Conservation (phyloP, 345 rosid species). For the Limnanthes douglasii region DNA sequence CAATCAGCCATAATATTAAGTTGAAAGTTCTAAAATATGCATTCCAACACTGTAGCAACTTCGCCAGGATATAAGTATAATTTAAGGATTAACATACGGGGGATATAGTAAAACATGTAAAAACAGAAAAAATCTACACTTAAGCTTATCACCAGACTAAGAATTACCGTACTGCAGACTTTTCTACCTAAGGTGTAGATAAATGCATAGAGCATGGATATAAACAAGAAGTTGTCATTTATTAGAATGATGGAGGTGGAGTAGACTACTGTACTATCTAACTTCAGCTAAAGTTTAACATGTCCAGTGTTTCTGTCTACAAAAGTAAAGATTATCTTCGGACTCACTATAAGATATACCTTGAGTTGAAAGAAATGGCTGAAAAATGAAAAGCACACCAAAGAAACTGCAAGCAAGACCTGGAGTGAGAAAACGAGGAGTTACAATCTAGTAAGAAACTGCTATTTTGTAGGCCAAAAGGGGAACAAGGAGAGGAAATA, state of each 20-base stretch:
- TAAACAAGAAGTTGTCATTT: neutral
- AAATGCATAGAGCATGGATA: neutral
- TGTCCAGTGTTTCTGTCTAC: too few species aligned
- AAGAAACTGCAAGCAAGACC: slow-evolving; percentile 91
- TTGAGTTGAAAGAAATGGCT: slow-evolving; percentile 54
- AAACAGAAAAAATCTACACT: too few species aligned
- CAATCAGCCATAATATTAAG: too few species aligned
- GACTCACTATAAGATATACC: too few species aligned
- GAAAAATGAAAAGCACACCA: slow-evolving; percentile 71
- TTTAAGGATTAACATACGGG: neutral
- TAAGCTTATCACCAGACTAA: too few species aligned
- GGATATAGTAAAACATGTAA: too few species aligned
- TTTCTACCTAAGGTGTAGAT: slow-evolving; percentile 9
- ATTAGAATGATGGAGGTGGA: slow-evolving; percentile 1
- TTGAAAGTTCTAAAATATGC: neutral
- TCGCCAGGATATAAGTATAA: neutral
- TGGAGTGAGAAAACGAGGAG: slow-evolving; percentile 18
- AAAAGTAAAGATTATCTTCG: too few species aligned
- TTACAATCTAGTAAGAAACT: slow-evolving; percentile 4
- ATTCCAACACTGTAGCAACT: neutral
- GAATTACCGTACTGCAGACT: too few species aligned
- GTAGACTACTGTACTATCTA: slow-evolving; percentile 46
- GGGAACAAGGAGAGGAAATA: slow-evolving; percentile 3
- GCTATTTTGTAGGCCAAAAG: slow-evolving; percentile 7
- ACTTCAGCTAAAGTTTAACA: too few species aligned